Conservation (phyloP, 1,139 yeast genomes). For the Geotrichum siamense region DNA sequence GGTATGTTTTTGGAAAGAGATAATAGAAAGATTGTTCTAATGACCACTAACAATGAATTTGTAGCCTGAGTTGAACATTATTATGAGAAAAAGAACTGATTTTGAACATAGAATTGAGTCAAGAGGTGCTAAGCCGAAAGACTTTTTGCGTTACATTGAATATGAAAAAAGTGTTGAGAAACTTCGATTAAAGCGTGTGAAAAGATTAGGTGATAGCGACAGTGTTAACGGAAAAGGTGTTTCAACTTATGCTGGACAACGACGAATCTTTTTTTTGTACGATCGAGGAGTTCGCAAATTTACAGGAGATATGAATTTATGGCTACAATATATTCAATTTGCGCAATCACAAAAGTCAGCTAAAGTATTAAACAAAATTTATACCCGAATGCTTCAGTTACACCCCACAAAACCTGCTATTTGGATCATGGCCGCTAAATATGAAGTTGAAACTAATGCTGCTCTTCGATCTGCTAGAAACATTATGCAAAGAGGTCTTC, state of each 20-base stretch:
- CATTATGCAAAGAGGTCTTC: constrained; percentile 73
- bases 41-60: constrained; percentile 35
- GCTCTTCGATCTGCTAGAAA: constrained; percentile 86
- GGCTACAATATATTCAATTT: constrained; percentile 70
- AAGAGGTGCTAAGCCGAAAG: constrained; percentile 72
- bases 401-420: constrained; percentile 89
- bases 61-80: constrained; percentile 66
- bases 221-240: constrained; percentile 30
- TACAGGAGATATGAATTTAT: constrained; percentile 68
- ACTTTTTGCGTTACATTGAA: constrained; percentile 70
- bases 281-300: constrained; percentile 77
- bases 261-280: constrained; percentile 74
- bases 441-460: constrained; percentile 83
- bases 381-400: constrained; percentile 68
- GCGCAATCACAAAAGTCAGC: constrained; percentile 71
- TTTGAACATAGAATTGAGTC: constrained; percentile 88
- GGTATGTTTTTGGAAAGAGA: constrained; percentile 17
- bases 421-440: constrained; percentile 93
- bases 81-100: constrained; percentile 91
- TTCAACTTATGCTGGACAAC: constrained; percentile 82
- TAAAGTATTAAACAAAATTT: constrained; percentile 72
- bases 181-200: constrained; percentile 64
- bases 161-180: constrained; percentile 78
- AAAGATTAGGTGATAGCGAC: constrained; percentile 43
- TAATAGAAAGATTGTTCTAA: too few species aligned